Base-by-base conservation (phyloP, 1,284 basidiomycete genomes). In the Ceratobasidium sp. region DNA sequence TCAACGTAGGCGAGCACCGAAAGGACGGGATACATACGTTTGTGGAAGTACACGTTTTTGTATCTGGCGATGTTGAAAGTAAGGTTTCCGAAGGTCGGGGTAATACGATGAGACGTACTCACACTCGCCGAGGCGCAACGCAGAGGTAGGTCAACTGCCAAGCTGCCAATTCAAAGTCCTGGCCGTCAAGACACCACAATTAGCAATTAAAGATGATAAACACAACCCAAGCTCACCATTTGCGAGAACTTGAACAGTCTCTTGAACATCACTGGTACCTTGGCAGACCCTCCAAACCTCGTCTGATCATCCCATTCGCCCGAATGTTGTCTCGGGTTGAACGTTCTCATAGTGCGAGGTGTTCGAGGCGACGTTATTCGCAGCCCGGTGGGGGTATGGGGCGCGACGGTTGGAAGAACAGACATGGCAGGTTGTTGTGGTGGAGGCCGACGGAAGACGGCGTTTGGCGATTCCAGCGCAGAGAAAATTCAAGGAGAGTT, bases 91-190 rank as follows among this genome's bases (percentile, higher is more conserved):
- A 71, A 23, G 21, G 64, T 21, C 5, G 8, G 32, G 48, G 34
- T 48, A 73, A 43, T 52, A 34, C 30, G 62, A 45, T 26, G 39
- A 70, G 71, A 75, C 74, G 73, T 71, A 84, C 92, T 85, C 83
- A 96, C 90, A 97, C 96, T 87, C 93, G 85, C 78, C 92, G 87
- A 0, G 95, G 96, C 2, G 94, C 89, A 69, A 97, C 86, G 78
- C 94, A 96, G 9, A 97, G 84, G 81, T 96, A 97, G 16, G 92
- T 94, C 73, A 97, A 81, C 79, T 97, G 94, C 93, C 94, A 97
- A 55, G 92, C 91, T 26, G 96, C 96, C 71, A 96, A 83, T 80
- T 97, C 95, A 81, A 97, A 97, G 81, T 97, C 95, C 94, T 97
- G 80, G 28, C 73, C 61, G 62, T 55, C 72, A 55, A 57, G 36